Base-by-base conservation (phyloP, 2,329 filamentous ascomycete genomes). In the Monilinia laxa region DNA sequence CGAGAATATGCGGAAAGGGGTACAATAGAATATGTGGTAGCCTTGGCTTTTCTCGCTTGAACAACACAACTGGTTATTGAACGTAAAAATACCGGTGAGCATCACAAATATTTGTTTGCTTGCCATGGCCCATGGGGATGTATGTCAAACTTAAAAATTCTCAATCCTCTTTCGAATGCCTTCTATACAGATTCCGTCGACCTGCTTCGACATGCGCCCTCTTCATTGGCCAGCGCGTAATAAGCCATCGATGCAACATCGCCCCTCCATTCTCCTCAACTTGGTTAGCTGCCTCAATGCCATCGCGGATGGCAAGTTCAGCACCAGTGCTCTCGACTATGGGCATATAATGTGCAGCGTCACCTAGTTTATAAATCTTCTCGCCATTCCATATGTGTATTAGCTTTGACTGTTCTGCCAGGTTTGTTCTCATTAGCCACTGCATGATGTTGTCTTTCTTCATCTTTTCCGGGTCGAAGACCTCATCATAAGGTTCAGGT, bases 311-410 rank as follows among this genome's bases (percentile, higher is more conserved):
- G 4, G 72, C 73, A 54, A 67, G 62, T 52, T 69, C 70, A 16
- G 68, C 70, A 16, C 72, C 70, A 12, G 70, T 67, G n/a, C 67
- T 72, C 28, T 67, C 71, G 28, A 74, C 51, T 53, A 73, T 69
- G 40, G 71, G 69, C 66, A 69, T 68, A 12, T 64, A 65, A 66
- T 71, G 69, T 23, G 35, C 9, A 18, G 57, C 57, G 25, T 60
- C 57, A 23, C 57, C 57, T 25, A 60, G 18, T 16, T 60, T 60
- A 16, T 49, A 18, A 23, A 60, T 51, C 42, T 38, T 60, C 14
- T 60, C 28, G 38, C 62, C 14, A 3, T 1, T 28, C 62, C 62
- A 64, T 25, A 55, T 5, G 14, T 40, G 42, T 28, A 64, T 64
- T 31, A 28, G 16, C n/a, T 64, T 28, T 28, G 23, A 18, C 40